Conservation (phyloP, 2,329 filamentous ascomycete species). For the Cladosporium oxysporum region DNA sequence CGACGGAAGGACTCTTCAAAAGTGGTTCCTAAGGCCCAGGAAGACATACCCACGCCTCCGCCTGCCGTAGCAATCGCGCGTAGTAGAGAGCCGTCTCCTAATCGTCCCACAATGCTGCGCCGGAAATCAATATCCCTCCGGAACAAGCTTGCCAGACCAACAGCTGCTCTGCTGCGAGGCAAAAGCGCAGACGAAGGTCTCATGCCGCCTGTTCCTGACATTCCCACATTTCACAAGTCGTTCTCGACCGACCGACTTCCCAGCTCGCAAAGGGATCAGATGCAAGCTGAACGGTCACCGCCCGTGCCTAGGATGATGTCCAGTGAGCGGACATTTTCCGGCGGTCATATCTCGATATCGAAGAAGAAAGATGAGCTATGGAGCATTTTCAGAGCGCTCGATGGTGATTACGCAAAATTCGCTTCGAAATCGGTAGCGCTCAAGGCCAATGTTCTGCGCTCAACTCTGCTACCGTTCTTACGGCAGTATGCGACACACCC, state of each 20-base stretch:
- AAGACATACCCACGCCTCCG: not conserved
- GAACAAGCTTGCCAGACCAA: conserved; percentile 16
- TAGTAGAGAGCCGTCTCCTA: conserved; percentile 7
- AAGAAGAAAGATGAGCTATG: conserved; percentile 70
- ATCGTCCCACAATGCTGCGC: conserved; percentile 11
- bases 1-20: conserved; percentile 24
- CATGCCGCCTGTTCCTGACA: conserved; percentile 31
- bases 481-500: conserved; percentile 67
- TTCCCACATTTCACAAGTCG: conserved; percentile 49
- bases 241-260: conserved; percentile 52
- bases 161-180: conserved; percentile 14
- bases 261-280: conserved; percentile 38
- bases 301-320: conserved; percentile 46
- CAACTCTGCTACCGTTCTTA: conserved; percentile 74
- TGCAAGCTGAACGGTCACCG: conserved; percentile 40
- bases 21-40: conserved; percentile 9
- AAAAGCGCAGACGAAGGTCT: conserved; percentile 15
- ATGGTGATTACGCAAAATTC: conserved; percentile 73
- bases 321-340: conserved; percentile 33
- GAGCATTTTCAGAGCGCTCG: conserved; percentile 67
- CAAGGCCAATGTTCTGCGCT: conserved; percentile 74
- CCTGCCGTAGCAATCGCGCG: not conserved
- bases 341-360: conserved; percentile 26
- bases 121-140: conserved; percentile 18
- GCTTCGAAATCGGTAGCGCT: conserved; percentile 70